phyloP scores from a whole-genome alignment of 2,329 filamentous ascomycete species.

The Fusarium chlamydosporum region DNA sequence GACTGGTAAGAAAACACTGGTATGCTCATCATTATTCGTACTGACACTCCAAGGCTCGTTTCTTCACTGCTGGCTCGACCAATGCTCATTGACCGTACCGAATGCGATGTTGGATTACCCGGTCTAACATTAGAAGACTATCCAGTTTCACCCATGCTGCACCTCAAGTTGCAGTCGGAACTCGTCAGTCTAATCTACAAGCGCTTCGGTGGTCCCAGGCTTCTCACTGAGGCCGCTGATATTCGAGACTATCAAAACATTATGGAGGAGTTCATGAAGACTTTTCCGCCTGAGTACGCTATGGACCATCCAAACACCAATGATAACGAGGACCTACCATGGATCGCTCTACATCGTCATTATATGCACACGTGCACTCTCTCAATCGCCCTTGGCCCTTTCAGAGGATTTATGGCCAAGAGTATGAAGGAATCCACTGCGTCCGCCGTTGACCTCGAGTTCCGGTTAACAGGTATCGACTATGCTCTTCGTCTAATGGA shows the following conservation, averaged over 20 bases:
- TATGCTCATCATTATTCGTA: rapidly evolving
- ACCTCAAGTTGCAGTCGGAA: constrained; percentile 30
- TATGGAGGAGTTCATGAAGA: constrained; percentile 21
- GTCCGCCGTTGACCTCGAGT: constrained; percentile 7
- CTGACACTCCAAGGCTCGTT: constrained; percentile 16
- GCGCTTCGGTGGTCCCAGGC: constrained; percentile 20
- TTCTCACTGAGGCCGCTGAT: constrained; percentile 10
- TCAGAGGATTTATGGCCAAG: constrained; percentile 31
- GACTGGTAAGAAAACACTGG: constrained; percentile 5
- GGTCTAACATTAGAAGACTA: constrained; percentile 26
- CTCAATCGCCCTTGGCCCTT: constrained; percentile 19
- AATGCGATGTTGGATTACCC: constrained; percentile 28
- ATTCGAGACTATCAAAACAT: constrained; percentile 23
- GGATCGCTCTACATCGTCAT: constrained; percentile 30
- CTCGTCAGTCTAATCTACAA: constrained; percentile 30
- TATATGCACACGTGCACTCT: constrained; percentile 34
- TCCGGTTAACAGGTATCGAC: constrained; percentile 23
- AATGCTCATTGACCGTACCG: constrained; percentile 28
- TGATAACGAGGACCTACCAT: constrained; percentile 15
- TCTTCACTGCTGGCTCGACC: constrained; percentile 20
- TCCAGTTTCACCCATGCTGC: constrained; percentile 28
- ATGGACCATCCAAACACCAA: constrained; percentile 24
- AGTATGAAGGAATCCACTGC: constrained; percentile 1
- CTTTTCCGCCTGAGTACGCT: constrained; percentile 24
- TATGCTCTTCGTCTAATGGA: constrained; percentile 23